Evolutionary conservation across 2,329 filamentous ascomycete genomes (phyloP), one percentile per base, ranked within the genome.

Genomic region (Hirsutella rhossiliensis): DNA sequence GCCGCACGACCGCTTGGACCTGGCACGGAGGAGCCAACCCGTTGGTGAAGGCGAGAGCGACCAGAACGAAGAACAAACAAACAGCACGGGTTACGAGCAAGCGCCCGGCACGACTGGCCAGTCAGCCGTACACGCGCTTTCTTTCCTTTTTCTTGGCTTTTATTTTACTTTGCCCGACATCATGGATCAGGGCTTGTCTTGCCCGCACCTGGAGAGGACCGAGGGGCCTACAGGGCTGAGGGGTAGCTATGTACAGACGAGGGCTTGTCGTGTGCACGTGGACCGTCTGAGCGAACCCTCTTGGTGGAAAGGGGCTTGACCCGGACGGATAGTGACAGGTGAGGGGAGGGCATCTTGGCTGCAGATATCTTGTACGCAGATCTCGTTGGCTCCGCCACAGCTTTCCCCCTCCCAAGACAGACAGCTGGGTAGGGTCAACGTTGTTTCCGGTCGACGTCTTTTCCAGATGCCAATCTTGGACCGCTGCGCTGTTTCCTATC

Each of bases 1-100:
- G 55, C 49, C 52, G 48, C 49, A 52, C 53, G 51, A 47, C 44
- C 44, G 49, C 47, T 52, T 52, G 49, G 48, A 49, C 50, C 32
- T 48, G 44, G 38, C 31, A 23, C 29, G 29, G 40, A 41, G 31
- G 30, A 41, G 20, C 3, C 30, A 15, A 38, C 27, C 23, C 23
- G 32, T 29, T 36, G 34, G 27, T 28, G 41, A 23, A 20, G 41
- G 23, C 18, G 41, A 30, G 23, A 8, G 27, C 17, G n/a, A 27
- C 37, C 34, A n/a, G 27, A 15, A 37, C 8, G 32, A 30, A 37
- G 32, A 23, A 32, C 34, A 31, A 23, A 32, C 34, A 31, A 36
- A 36, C 15, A 15, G 34, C 46, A 51, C 38, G 49, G 50, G 47
- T 45, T 41, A 41, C 31, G 20, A 40, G 38, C 37, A 39, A 46